Percentiles rank a stretch among this genome's conserved stretches.
These are phyloP conservation scores for Solanum rostratum DNA, from an alignment of 257 asterid species.

Conservation along the genomic window DNA sequence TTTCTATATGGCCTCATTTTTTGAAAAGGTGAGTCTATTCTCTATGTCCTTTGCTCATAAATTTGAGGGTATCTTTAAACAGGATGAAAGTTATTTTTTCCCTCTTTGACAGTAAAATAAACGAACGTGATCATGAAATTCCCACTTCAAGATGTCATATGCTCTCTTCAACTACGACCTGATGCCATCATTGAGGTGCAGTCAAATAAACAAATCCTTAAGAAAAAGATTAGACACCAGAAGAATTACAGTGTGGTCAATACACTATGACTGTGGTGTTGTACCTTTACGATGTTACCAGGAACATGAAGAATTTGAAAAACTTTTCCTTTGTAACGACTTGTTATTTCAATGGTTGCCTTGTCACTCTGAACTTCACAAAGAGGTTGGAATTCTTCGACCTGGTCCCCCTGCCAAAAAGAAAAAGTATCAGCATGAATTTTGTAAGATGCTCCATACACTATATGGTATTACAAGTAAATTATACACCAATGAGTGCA, in stretches of 20 bases:
- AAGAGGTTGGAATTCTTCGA: slow-evolving; percentile 92
- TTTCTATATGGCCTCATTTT: neutral
- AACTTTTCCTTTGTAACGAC: slow-evolving; percentile 86
- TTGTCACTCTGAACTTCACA: slow-evolving; percentile 99
- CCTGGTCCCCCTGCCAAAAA: slow-evolving; percentile 63
- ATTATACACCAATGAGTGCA: neutral
- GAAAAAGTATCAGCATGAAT: neutral
- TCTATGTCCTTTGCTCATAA: neutral
- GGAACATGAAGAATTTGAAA: slow-evolving; percentile 61
- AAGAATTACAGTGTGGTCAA: neutral
- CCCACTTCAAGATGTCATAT: neutral
- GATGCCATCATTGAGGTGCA: neutral
- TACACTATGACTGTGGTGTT: neutral
- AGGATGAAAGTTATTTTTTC: neutral
- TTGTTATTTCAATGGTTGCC: slow-evolving; percentile 95
- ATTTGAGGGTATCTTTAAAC: neutral
- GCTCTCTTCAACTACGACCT: neutral
- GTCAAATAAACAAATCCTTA: neutral
- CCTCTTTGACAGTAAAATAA: neutral
- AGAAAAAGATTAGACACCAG: neutral
- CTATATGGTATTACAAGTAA: neutral
- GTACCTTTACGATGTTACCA: slow-evolving; percentile 83
- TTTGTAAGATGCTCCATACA: neutral
- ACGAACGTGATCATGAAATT: neutral
- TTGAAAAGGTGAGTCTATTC: neutral